phyloP scores from a whole-genome alignment of 1,284 basidiomycete genomes.

The Malassezia furfur region DNA sequence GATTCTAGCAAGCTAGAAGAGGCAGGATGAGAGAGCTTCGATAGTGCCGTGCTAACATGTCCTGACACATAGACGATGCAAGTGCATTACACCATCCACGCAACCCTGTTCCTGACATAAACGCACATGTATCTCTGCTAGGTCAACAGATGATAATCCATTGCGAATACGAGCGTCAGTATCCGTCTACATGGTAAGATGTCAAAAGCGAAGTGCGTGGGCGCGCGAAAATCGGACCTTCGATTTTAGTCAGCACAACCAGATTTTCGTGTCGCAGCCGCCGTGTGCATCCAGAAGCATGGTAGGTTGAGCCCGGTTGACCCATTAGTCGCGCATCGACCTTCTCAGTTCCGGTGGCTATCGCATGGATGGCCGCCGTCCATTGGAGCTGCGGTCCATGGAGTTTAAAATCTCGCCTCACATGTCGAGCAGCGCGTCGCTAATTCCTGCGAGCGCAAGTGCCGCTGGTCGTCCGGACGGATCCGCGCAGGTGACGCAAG shows the following conservation, averaged over 20 bases:
- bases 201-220: too few relatives aligned
- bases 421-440: constrained; percentile 47
- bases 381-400: constrained; percentile 78
- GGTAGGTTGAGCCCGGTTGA: constrained; percentile 3
- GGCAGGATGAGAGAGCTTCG: constrained; percentile 19
- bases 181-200: too few relatives aligned
- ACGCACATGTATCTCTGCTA: too few relatives aligned
- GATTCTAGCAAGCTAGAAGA: constrained; percentile 4
- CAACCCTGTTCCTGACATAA: too few relatives aligned
- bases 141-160: too few relatives aligned
- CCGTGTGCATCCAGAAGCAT: neutral
- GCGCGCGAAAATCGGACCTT: too few relatives aligned
- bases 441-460: constrained; percentile 13
- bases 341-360: constrained; percentile 71
- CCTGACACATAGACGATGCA: too few relatives aligned
- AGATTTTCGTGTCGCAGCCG: neutral
- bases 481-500: constrained; percentile 71
- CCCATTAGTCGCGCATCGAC: constrained; percentile 61
- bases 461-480: constrained; percentile 59
- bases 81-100: too few relatives aligned
- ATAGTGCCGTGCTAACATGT: constrained; percentile 14
- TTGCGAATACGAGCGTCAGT: too few relatives aligned
- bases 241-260: constrained; percentile 5
- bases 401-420: constrained; percentile 67
- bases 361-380: constrained; percentile 79